Base-by-base conservation (phyloP, 176 grass and related monocot genomes). In the Avena sativa region DNA sequence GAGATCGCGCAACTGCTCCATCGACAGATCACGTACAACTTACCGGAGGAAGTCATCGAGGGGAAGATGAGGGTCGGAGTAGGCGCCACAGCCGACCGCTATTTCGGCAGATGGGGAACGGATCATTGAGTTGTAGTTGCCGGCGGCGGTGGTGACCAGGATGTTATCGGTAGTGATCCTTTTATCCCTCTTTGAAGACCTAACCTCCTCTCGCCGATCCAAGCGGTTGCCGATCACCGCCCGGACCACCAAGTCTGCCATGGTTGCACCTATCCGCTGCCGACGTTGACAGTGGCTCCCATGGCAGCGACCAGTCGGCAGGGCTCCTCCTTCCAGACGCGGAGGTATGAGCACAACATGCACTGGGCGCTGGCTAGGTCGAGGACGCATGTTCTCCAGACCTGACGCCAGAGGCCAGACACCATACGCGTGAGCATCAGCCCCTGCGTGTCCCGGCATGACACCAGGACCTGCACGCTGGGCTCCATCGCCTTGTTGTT, bases 151-250 rank as follows among this genome's bases (percentile, higher is more conserved):
- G 28, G 28, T 28, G 28, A 28, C 28, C 28, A 28, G 28, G 28
- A 28, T 28, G 28, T 28, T 28, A 28, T 28, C 28, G 28, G 28
- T 28, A 28, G 28, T 28, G 28, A 28, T 28, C 28, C 28, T 28
- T 28, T 28, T 28, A 28, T 28, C 28, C 28, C 28, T 28, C 28
- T 28, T 28, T 28, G 28, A 28, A 28, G 28, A 28, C 28, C 28
- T 28, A 28, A 28, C 28, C 28, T 28, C 28, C 28, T 28, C 28
- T 28, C 28, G 28, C 28, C n/a, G 43, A 43, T 80, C 57, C 76
- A 79, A 86, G 46, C 80, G 77, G 44, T 80, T 65, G n/a, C 88
- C 83, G 28, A 90, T 74, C 62, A 86, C 76, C 47, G 84, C 67
- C 32, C 83, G 44, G 38, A 74, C 17, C 44, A 47, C 14, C 53